These are phyloP conservation scores for Aspergillus incahuasiensis DNA, from an alignment of 495 filamentous ascomycete species.

Conservation along the genomic window DNA sequence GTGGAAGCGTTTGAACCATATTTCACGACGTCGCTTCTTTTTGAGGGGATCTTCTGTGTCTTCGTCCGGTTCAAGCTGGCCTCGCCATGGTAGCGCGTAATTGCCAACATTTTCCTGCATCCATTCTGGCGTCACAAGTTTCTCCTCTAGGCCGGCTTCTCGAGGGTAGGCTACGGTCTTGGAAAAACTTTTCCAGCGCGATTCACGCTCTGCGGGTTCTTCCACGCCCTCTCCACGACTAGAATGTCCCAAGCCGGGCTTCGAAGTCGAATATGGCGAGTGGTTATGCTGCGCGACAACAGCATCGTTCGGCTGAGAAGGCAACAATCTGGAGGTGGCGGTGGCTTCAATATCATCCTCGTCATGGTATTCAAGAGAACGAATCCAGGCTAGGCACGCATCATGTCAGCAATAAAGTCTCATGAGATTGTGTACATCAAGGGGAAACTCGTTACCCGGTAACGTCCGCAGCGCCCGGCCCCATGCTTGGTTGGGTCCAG, in stretches of 20 bases:
- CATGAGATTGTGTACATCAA: neutral
- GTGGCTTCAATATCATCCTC: constrained; percentile 30
- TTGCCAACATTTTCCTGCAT: constrained; percentile 52
- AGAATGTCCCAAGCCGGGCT: constrained; percentile 14
- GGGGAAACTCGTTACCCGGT: constrained; percentile 24
- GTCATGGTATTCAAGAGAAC: constrained; percentile 29
- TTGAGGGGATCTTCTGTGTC: constrained; percentile 47
- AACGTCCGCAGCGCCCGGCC: constrained; percentile 23
- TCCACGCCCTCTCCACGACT: constrained; percentile 14
- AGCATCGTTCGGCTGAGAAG: constrained; percentile 45
- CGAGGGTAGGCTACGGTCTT: constrained; percentile 51
- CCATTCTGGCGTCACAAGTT: constrained; percentile 54
- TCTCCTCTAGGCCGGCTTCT: constrained; percentile 41
- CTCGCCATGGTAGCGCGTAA: constrained; percentile 56
- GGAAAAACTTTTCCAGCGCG: constrained; percentile 59
- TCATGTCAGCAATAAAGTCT: constrained; percentile 11
- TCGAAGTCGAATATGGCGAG: constrained; percentile 40
- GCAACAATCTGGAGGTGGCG: constrained; percentile 33
- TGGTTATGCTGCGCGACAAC: constrained; percentile 58
- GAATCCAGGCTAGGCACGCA: constrained; percentile 33
- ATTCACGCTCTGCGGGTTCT: constrained; percentile 33
- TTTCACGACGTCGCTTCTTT: constrained; percentile 40
- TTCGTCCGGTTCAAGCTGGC: constrained; percentile 28
- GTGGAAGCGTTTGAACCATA: constrained; percentile 54
- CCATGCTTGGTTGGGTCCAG: constrained; percentile 12